phyloP scores from a whole-genome alignment of 306 rosid species.

The Lathyrus aphaca region DNA sequence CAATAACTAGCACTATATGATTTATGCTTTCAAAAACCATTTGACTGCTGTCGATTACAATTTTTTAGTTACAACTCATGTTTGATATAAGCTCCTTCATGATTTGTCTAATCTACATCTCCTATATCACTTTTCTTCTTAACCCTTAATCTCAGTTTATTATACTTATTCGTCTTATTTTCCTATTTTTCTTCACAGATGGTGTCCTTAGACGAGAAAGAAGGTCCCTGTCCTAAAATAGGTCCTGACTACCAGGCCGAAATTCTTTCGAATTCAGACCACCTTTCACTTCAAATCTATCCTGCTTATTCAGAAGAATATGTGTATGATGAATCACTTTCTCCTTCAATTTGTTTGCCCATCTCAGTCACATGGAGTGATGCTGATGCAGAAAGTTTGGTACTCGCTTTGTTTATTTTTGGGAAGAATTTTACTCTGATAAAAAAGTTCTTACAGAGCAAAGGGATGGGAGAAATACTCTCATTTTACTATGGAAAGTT shows the following conservation, averaged over 20 bases:
- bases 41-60: not conserved
- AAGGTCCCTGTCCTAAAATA: slow-evolving; percentile 56
- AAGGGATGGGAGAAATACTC: slow-evolving; percentile 60
- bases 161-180: slow-evolving; percentile 12
- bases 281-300: slow-evolving; percentile 35
- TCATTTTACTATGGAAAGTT: slow-evolving; percentile 82
- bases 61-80: not conserved
- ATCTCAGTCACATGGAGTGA: slow-evolving; percentile 53
- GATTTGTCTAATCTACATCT: not conserved
- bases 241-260: slow-evolving; percentile 70
- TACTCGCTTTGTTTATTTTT: slow-evolving; percentile 49
- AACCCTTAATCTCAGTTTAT: slow-evolving; percentile 26
- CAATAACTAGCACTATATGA: not conserved
- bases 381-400: slow-evolving; percentile 60
- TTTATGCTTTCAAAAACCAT: not conserved
- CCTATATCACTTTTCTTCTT: slow-evolving; percentile 17
- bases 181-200: slow-evolving; percentile 47
- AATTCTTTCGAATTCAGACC: slow-evolving; percentile 59
- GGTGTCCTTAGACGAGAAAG: slow-evolving; percentile 40
- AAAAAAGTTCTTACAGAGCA: slow-evolving; percentile 29
- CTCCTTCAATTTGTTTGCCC: slow-evolving; percentile 15
- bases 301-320: slow-evolving; percentile 40
- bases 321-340: slow-evolving; percentile 32
- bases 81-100: not conserved
- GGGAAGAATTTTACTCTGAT: not conserved